A percentile compares a stretch with the other conserved stretches of the same genome.
phyloP scores from a whole-genome alignment of 2,329 filamentous ascomycete genomes.

The Xylariaceae sp. region DNA sequence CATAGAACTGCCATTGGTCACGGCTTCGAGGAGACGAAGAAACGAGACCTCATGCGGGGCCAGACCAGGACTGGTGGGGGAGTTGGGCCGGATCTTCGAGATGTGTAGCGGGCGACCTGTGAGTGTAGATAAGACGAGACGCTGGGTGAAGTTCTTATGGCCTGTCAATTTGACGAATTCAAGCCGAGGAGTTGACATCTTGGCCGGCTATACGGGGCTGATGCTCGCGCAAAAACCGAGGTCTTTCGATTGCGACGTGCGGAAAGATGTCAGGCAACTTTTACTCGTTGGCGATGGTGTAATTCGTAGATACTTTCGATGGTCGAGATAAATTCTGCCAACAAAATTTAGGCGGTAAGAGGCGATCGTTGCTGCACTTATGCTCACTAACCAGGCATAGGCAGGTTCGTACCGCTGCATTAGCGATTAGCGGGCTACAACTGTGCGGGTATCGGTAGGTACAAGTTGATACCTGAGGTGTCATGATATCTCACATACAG shows the following conservation, averaged over 20 bases:
- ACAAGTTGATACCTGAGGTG: no score
- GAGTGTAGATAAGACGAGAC: slow-evolving; percentile 83
- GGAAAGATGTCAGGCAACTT: background rate
- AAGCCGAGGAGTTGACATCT: slow-evolving; percentile 35
- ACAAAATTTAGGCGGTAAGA: slow-evolving; percentile 31
- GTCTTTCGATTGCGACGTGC: background rate
- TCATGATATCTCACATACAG: no score
- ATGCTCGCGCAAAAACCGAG: slow-evolving; percentile 2
- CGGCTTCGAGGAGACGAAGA: slow-evolving; percentile 83
- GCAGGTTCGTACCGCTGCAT: background rate
- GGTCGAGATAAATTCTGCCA: slow-evolving; percentile 29
- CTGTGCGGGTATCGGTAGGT: background rate
- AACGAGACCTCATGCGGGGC: slow-evolving; percentile 92
- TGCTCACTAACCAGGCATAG: background rate
- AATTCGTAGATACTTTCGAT: background rate
- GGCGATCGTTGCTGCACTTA: background rate
- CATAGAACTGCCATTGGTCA: slow-evolving; percentile 92
- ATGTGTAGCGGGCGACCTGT: slow-evolving; percentile 87
- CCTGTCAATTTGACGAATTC: slow-evolving; percentile 72
- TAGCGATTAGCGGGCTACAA: background rate
- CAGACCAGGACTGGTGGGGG: slow-evolving; percentile 80
- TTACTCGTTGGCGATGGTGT: background rate
- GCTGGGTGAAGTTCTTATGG: slow-evolving; percentile 75
- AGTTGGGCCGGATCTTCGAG: slow-evolving; percentile 85
- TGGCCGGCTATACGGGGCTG: slow-evolving; percentile 10